Conservation (phyloP, 768 basidiomycete genomes). For the Lepiota venenata region DNA sequence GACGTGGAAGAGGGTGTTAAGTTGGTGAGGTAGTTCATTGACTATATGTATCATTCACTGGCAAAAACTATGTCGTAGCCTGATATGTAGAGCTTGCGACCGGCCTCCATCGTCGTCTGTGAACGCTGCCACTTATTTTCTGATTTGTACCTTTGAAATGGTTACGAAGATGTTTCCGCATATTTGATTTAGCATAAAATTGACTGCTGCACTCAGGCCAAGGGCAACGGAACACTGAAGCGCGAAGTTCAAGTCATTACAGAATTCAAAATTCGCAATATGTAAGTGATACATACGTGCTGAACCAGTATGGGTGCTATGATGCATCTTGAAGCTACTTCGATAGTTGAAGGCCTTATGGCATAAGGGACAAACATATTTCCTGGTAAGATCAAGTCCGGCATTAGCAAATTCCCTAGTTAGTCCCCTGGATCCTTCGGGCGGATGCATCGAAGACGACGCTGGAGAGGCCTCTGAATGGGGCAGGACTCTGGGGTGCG, state of each 20-base stretch:
- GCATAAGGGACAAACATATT: conserved; percentile 53
- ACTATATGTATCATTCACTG: too few relatives aligned
- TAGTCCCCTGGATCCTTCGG: conserved; percentile 12
- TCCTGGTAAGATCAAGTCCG: conserved; percentile 27
- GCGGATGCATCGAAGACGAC: too few relatives aligned
- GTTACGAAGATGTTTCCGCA: conserved; percentile 77
- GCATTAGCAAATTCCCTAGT: conserved; percentile 9
- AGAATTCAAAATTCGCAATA: background rate
- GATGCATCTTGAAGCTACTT: conserved; percentile 61
- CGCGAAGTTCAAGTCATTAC: conserved; percentile 1
- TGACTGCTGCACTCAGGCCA: conserved; percentile 71
- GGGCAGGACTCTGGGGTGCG: conserved; percentile 16
- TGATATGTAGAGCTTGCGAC: background rate
- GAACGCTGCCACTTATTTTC: conserved; percentile 24
- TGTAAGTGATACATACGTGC: conserved; percentile 54
- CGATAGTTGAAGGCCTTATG: conserved; percentile 66
- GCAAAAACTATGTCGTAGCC: too few relatives aligned
- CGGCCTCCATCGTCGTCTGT: conserved; percentile 21
- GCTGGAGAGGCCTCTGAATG: conserved; percentile 13
- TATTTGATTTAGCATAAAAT: conserved; percentile 84
- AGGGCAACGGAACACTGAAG: conserved; percentile 70
- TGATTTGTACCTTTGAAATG: conserved; percentile 40
- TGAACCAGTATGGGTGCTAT: conserved; percentile 68
- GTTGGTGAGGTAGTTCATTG: too few relatives aligned
- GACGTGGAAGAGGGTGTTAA: too few relatives aligned